phyloP scores from a whole-genome alignment of 768 basidiomycete species.

The Stropharia rugosoannulata region DNA sequence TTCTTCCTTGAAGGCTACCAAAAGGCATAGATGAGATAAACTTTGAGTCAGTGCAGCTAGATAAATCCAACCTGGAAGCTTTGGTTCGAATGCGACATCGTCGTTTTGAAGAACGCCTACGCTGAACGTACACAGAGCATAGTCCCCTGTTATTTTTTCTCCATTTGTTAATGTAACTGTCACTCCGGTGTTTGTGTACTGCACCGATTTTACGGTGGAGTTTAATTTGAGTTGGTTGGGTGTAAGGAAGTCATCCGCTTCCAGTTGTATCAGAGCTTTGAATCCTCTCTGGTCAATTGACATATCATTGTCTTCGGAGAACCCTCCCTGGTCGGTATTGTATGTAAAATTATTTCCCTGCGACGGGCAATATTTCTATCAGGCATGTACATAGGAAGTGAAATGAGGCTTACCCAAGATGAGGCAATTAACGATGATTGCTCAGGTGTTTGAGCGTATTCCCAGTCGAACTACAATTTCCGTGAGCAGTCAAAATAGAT shows the following conservation, averaged over 20 bases:
- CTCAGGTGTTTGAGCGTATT: constrained; percentile 61
- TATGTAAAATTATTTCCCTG: constrained; percentile 67
- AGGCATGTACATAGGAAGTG: not conserved
- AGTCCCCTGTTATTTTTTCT: constrained; percentile 44
- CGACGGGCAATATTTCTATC: not conserved
- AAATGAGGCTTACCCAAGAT: constrained; percentile 45
- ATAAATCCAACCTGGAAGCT: constrained; percentile 36
- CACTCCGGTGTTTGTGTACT: constrained; percentile 44
- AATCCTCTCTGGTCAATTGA: constrained; percentile 64
- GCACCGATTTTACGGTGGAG: constrained; percentile 46
- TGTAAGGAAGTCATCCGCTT: constrained; percentile 56
- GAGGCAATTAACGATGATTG: constrained; percentile 65
- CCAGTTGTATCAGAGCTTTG: constrained; percentile 52
- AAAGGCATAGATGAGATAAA: not conserved
- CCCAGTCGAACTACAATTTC: constrained; percentile 37
- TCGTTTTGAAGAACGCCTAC: constrained; percentile 66
- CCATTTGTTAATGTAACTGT: constrained; percentile 47
- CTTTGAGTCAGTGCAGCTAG: not conserved
- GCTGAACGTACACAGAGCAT: constrained; percentile 68
- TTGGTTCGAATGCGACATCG: constrained; percentile 56
- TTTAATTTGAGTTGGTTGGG: constrained; percentile 47
- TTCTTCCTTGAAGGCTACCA: constrained; percentile 52
- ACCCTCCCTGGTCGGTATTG: constrained; percentile 51
- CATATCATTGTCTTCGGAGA: constrained; percentile 52
- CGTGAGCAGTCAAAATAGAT: constrained; percentile 8